Evolutionary conservation across 306 rosid species (phyloP), one percentile per base, ranked within the genome.

Genomic region (Prunus fruticosa): DNA sequence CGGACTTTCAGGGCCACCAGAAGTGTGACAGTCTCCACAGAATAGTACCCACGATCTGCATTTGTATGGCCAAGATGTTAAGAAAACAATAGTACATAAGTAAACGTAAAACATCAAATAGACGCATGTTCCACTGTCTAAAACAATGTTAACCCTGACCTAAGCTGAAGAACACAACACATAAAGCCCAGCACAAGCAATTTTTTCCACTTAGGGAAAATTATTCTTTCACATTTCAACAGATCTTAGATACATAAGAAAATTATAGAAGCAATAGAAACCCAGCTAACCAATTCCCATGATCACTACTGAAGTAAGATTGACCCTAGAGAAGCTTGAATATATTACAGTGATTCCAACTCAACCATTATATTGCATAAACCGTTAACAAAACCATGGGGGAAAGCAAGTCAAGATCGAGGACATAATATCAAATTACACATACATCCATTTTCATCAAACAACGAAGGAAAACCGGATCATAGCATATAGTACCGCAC

Each of bases 1-100:
- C 98, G 97, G 53, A 95, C 98, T 89, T 95, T 95, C 86, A 95
- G 84, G 20, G 97, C 96, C 82, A 95, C 98, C 82, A 95, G 89
- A 77, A 95, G 97, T 1, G 98, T 76, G 76, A 95, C 98, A 76
- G 97, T 95, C 91, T 95, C 98, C 85, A 95, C 98, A 18, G 98
- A 95, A 79, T 95, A 86, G 79, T 86, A 86, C 45, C 89, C 89
- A 57, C 89, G 86, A 78, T 86, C 89, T 86, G 83, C 90, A 87
- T 20, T 78, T 69, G 81, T 41, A 72, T 68, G 78, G 73, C 81
- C 84, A 84, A 47, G 11, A 78, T 30, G 27, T 52, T 86, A 64
- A 80, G 69, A 76, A 75, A 34, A 79, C 71, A 41, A 74, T 52
- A 82, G 73, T 51, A 69, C 67, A 69, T 66, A 63, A 14, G 28